Conservation (phyloP, 768 basidiomycete species). For the Wakefieldia striispora region DNA sequence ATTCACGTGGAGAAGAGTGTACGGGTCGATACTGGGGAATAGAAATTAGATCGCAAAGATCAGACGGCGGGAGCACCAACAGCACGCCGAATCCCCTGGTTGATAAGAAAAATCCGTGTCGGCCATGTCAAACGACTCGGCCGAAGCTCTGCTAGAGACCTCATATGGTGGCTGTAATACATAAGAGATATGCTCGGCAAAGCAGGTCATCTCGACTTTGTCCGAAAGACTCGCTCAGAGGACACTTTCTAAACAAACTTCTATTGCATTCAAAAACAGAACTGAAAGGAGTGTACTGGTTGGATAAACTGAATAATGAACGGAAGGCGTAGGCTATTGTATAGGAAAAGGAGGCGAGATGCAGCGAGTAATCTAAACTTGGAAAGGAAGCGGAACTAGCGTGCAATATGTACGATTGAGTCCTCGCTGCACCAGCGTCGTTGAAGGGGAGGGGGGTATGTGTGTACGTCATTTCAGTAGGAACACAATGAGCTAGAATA, state of each 20-base stretch:
- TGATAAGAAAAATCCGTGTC: not conserved
- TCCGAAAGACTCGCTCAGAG: not conserved
- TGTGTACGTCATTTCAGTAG: constrained; percentile 25
- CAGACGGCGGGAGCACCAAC: constrained; percentile 9
- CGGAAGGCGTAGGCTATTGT: constrained; percentile 22
- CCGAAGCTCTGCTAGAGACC: constrained; percentile 3
- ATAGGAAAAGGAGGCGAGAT: constrained; percentile 8
- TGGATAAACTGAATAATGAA: constrained; percentile 23
- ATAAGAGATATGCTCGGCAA: not conserved
- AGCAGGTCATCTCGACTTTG: not conserved
- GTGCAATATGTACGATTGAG: constrained; percentile 18
- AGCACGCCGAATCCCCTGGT: not conserved
- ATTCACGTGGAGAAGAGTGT: constrained; percentile 2
- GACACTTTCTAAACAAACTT: constrained; percentile 12
- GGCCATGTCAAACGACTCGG: constrained; percentile 6
- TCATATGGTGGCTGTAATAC: not conserved
- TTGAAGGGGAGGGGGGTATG: constrained; percentile 22
- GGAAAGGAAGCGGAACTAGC: constrained; percentile 13
- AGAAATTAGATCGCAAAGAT: constrained; percentile 11
- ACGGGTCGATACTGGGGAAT: not conserved
- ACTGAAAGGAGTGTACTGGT: constrained; percentile 28
- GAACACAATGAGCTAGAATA: constrained; percentile 25
- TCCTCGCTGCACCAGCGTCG: constrained; percentile 22
- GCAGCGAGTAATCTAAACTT: constrained; percentile 24
- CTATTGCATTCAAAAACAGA: constrained; percentile 25